phyloP scores from a whole-genome alignment of 2,329 filamentous ascomycete species.

The Ophiostoma australiae region DNA sequence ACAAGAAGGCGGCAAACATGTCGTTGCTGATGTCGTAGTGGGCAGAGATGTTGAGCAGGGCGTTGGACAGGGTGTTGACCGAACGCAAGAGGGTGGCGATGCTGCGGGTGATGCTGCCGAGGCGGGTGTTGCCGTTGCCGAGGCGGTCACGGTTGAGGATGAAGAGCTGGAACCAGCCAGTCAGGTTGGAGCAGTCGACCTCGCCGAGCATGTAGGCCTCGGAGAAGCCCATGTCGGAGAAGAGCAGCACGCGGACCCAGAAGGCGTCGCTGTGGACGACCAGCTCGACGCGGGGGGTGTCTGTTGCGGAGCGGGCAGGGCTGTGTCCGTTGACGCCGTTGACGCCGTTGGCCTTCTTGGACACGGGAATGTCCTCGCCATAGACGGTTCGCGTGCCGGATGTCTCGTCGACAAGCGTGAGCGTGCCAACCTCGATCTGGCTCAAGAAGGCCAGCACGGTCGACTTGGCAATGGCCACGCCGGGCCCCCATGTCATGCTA shows the following conservation, averaged over 20 bases:
- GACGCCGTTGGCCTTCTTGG: constrained; percentile 16
- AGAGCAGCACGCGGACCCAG: constrained; percentile 64
- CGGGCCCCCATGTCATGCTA: constrained; percentile 45
- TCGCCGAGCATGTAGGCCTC: constrained; percentile 71
- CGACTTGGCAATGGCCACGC: constrained; percentile 43
- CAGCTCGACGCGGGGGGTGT: constrained; percentile 39
- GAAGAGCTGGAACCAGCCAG: constrained; percentile 67
- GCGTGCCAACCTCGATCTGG: constrained; percentile 45
- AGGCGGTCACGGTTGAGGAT: constrained; percentile 62
- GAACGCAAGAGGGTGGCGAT: constrained; percentile 54
- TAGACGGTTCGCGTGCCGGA: constrained; percentile 41
- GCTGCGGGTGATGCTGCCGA: constrained; percentile 54
- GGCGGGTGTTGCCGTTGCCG: constrained; percentile 58
- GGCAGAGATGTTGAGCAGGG: constrained; percentile 61
- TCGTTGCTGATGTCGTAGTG: constrained; percentile 74
- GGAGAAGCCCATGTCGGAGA: constrained; percentile 69
- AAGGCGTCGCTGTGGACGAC: constrained; percentile 56
- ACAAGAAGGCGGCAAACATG: constrained; percentile 70
- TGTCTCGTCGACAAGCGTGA: constrained; percentile 46
- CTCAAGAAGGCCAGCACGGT: constrained; percentile 44
- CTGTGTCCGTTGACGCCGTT: constrained; percentile 14
- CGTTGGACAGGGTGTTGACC: constrained; percentile 54
- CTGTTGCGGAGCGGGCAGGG: background rate
- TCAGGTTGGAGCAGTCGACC: constrained; percentile 61
- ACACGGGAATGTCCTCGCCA: constrained; percentile 39